Percentiles rank a stretch among this genome's conserved stretches.
These are phyloP conservation scores for Rhinocladiella mackenziei DNA, from an alignment of 2,329 filamentous ascomycete species.

Conservation along the genomic window DNA sequence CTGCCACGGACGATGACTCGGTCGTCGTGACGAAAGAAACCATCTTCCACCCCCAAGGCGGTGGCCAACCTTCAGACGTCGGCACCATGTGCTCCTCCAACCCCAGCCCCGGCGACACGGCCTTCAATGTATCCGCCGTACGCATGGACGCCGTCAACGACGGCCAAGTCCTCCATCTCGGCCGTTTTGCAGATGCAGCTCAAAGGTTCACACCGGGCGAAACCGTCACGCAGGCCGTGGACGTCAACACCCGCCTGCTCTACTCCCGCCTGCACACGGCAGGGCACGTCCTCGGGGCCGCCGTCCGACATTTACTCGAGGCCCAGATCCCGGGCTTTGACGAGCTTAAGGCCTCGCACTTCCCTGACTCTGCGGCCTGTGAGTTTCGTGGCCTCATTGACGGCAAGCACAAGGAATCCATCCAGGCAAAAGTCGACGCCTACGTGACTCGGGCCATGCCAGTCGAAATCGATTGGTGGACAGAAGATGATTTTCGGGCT, in stretches of 20 bases:
- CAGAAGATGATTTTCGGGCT: constrained; percentile 56
- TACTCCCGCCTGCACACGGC: constrained; percentile 70
- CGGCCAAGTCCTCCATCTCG: constrained; percentile 46
- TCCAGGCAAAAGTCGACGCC: constrained; percentile 60
- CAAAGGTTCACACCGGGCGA: constrained; percentile 45
- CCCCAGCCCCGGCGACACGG: constrained; percentile 9
- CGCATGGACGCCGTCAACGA: constrained; percentile 51
- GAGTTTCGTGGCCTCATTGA: constrained; percentile 67
- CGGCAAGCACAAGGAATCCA: constrained; percentile 57
- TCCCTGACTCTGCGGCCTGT: constrained; percentile 62
- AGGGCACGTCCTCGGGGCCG: constrained; percentile 66
- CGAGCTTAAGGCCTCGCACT: constrained; percentile 69
- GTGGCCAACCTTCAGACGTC: constrained; percentile 67
- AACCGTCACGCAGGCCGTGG: constrained; percentile 54
- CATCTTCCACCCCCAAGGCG: constrained; percentile 73
- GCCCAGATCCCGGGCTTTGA: constrained; percentile 52
- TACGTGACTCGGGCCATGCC: constrained; percentile 54
- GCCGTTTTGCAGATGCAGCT: no score
- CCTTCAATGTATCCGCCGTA: constrained; percentile 55
- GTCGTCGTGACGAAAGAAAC: constrained; percentile 61
- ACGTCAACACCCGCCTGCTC: constrained; percentile 56
- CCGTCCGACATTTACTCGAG: constrained; percentile 58
- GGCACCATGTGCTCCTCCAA: constrained; percentile 50
- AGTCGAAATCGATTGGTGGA: constrained; percentile 65
- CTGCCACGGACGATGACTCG: constrained; percentile 48